Evolutionary conservation across 2,329 filamentous ascomycete species (phyloP).

Genomic region (Uncinocarpus reesii): DNA sequence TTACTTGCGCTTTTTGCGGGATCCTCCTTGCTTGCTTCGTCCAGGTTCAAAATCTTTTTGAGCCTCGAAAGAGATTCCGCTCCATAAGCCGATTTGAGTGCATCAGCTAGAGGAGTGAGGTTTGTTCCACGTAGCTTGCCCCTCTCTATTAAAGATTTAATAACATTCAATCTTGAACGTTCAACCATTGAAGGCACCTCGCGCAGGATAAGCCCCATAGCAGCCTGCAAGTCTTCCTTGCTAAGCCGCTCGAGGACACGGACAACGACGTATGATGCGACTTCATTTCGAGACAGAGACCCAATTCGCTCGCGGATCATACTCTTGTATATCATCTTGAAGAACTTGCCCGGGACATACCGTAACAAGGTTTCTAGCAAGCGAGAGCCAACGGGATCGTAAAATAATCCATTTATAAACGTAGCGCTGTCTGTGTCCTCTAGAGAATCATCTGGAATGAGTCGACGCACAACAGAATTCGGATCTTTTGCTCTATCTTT

Average conservation of each 20-base stretch:
- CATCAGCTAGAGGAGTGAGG: constrained; percentile 45
- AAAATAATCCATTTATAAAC: constrained; percentile 78
- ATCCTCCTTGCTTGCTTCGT: constrained; percentile 32
- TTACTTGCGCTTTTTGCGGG: constrained; percentile 33
- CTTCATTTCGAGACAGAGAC: constrained; percentile 75
- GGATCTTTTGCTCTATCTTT: constrained; percentile 56
- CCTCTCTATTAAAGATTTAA: constrained; percentile 73
- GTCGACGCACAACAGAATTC: constrained; percentile 59
- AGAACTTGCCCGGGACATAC: constrained; percentile 72
- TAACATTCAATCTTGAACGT: constrained; percentile 64
- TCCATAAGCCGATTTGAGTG: constrained; percentile 50
- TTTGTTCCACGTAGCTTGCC: constrained; percentile 58
- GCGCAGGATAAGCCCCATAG: constrained; percentile 60
- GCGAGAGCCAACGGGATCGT: constrained; percentile 81
- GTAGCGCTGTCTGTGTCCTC: constrained; percentile 63
- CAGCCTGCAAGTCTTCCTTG: constrained; percentile 71
- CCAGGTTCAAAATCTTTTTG: constrained; percentile 50
- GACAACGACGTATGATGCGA: constrained; percentile 78
- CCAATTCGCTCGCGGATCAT: constrained; percentile 72
- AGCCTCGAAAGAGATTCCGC: constrained; percentile 44
- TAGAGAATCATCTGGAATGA: constrained; percentile 71
- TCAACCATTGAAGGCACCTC: constrained; percentile 63
- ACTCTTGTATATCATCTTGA: constrained; percentile 74
- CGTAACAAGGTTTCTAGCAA: constrained; percentile 78
- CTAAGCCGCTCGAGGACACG: constrained; percentile 71